Percentiles rank a stretch among this genome's conserved stretches.
Conservation (phyloP, 805 yeast species). For the Brettanomyces sp. region DNA sequence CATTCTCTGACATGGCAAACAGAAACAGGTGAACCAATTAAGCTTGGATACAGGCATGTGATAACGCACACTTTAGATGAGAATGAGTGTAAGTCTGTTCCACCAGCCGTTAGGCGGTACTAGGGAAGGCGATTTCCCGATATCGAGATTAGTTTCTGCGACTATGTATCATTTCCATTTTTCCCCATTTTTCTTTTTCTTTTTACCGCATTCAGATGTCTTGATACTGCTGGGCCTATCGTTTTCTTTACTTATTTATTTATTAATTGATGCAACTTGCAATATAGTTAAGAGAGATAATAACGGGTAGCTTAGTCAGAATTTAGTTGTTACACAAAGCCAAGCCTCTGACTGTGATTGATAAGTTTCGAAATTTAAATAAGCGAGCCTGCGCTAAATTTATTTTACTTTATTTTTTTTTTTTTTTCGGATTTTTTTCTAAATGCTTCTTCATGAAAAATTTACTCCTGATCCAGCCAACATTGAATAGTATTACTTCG, state of each 20-base stretch:
- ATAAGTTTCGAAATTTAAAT: too few species aligned
- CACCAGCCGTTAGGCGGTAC: conserved; percentile 94
- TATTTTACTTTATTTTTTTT: too few species aligned
- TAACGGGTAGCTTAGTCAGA: too few species aligned
- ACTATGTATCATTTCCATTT: background rate
- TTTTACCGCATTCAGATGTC: background rate
- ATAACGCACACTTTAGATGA: conserved; percentile 79
- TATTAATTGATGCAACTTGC: background rate
- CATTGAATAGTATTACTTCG: too few species aligned
- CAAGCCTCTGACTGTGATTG: too few species aligned
- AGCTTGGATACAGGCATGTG: conserved; percentile 79
- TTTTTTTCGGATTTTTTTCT: too few species aligned
- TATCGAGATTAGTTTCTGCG: background rate
- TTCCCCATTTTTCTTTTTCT: too few species aligned
- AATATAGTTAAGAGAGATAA: background rate
- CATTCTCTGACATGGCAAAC: conserved; percentile 91
- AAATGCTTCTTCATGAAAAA: too few species aligned
- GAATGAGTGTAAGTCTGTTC: conserved; percentile 88
- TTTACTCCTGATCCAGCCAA: too few species aligned
- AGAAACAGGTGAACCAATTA: conserved; percentile 58
- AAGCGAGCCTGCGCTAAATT: too few species aligned
- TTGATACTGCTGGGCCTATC: background rate
- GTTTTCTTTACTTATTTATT: conserved; percentile 1
- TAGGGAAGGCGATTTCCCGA: conserved; percentile 23
- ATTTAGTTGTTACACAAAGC: too few species aligned